Conservation (phyloP, 768 basidiomycete genomes). For the Lentinula sp. region DNA sequence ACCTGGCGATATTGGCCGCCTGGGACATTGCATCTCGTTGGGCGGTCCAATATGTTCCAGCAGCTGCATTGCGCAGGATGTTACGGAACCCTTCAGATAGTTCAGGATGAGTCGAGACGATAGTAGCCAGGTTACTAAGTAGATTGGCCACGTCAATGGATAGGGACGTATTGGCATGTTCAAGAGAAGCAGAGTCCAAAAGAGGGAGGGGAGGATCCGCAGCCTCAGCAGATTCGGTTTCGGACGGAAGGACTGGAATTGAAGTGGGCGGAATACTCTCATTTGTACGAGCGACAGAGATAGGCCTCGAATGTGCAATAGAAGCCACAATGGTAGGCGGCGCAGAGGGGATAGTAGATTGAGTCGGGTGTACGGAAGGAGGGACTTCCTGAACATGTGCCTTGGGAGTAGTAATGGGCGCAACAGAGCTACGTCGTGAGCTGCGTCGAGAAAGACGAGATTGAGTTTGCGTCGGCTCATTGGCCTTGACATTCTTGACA, state of each 20-base stretch:
- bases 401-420: constrained; percentile 29
- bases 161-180: constrained; percentile 35
- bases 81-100: constrained; percentile 61
- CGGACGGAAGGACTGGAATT: not conserved
- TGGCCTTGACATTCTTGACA: constrained; percentile 11
- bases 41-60: constrained; percentile 62
- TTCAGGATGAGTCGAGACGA: constrained; percentile 64
- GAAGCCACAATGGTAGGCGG: not conserved
- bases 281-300: not conserved
- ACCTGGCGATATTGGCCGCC: constrained; percentile 48
- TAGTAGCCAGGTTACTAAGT: constrained; percentile 46
- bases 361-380: not conserved
- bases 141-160: constrained; percentile 60
- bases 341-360: not conserved
- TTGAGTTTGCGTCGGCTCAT: not conserved
- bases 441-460: constrained; percentile 6
- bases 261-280: constrained; percentile 1
- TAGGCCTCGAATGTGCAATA: not conserved
- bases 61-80: constrained; percentile 54
- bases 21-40: constrained; percentile 57
- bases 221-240: not conserved
- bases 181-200: constrained; percentile 24
- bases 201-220: constrained; percentile 48
- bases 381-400: constrained; percentile 10
- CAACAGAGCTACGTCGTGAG: constrained; percentile 6